Percentiles rank a stretch among this genome's conserved stretches.
These are phyloP conservation scores for Chytriomyces confervae DNA, from an alignment of 192 early-diverging fungal species.

Conservation along the genomic window DNA sequence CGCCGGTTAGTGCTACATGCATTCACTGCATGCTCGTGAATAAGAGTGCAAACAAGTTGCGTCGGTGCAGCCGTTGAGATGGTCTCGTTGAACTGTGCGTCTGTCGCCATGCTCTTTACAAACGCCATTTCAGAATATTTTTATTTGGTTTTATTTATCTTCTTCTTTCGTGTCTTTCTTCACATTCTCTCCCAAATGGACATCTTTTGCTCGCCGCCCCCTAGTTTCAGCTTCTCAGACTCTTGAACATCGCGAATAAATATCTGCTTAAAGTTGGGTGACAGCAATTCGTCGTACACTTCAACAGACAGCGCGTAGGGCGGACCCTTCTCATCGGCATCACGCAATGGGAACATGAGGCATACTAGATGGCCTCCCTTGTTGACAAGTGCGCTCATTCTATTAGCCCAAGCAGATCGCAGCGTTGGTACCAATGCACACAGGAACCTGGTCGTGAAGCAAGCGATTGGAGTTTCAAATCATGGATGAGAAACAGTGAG, in stretches of 20 bases:
- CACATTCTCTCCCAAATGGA: conserved; percentile 29
- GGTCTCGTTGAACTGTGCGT: background rate
- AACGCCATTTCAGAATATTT: background rate
- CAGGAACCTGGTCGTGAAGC: conserved; percentile 62
- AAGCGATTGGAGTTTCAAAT: background rate
- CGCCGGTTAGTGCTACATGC: background rate
- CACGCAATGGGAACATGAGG: conserved; percentile 79
- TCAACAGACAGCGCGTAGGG: conserved; percentile 72
- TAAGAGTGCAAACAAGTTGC: background rate
- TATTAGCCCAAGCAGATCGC: conserved; percentile 66
- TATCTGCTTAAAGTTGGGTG: conserved; percentile 35
- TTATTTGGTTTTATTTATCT: background rate
- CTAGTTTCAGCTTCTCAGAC: background rate
- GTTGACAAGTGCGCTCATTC: conserved; percentile 68
- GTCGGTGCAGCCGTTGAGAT: background rate
- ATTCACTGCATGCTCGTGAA: background rate
- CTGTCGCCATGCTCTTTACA: background rate
- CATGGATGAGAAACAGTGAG: background rate
- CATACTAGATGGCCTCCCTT: conserved; percentile 73
- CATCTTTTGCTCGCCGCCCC: conserved; percentile 20
- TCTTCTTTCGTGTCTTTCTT: background rate
- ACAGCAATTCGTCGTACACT: conserved; percentile 56
- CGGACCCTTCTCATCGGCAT: conserved; percentile 61
- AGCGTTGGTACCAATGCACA: conserved; percentile 75
- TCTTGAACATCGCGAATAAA: conserved; percentile 16